Base-by-base conservation (phyloP, 1,284 basidiomycete genomes). In the Naganishia cerealis region DNA sequence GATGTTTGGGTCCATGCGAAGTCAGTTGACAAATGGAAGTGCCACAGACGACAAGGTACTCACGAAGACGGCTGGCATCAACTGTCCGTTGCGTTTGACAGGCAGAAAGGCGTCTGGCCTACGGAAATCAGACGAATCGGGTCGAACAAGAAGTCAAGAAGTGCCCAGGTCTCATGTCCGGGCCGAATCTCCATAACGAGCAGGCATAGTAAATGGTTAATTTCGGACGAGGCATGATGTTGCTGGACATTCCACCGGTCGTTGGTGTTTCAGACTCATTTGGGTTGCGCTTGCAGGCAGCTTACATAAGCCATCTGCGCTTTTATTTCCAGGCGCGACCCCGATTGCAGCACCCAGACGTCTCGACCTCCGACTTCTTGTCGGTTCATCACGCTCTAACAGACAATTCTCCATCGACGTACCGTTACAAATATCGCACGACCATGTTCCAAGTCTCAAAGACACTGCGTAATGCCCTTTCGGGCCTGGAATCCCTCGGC, bases 231-330 rank as follows among this genome's bases (percentile, higher is more conserved):
- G 33, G 18, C 3, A n/a, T 15, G 1, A 26, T 62, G 59, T 62
- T 62, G 50, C 36, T 33, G 6, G 48, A 62, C 33, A 15, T 62
- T 62, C 59, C 53, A 62, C 42, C 59, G 0, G 13, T 42, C 16
- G 46, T 15, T 33, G 40, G 40, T 40, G 50, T 68, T 43, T 61
- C 67, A 63, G 43, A 50, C 24, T 40, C 48, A 46, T 67, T 50
- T 29, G 61, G 18, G 33, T 2, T 52, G 36, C 38, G 33, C 39
- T 67, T 42, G 43, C 18, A 53, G 26, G 8, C 29, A 33, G 42
- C 43, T 57, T 61, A 62, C 59, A 58, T 57, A 68, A 56, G 29
- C 67, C 24, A 12, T 58, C 46, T 21, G 58, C 67, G 40, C 58
- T 56, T 59, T 68, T 50, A 50, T 50, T 61, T 38, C n/a, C 9